These are phyloP conservation scores for Yamadazyma nakazawae DNA, from an alignment of 805 yeast species.

Conservation along the genomic window DNA sequence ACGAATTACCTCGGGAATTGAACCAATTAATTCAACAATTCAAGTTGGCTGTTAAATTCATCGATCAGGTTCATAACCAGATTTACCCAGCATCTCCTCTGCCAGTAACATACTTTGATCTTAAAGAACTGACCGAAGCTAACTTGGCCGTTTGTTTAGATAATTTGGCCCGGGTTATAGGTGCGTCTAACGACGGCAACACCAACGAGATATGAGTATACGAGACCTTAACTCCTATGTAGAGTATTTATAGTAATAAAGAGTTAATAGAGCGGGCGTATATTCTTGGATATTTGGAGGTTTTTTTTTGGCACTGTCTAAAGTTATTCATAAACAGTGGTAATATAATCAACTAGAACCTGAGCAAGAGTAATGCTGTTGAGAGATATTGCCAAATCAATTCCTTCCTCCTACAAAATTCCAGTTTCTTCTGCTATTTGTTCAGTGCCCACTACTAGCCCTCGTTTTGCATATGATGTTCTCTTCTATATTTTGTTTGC, in stretches of 20 bases:
- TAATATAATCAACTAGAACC: too few relatives aligned
- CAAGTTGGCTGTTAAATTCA: conserved; percentile 22
- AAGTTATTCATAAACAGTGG: too few relatives aligned
- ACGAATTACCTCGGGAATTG: conserved; percentile 22
- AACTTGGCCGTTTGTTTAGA: conserved; percentile 11
- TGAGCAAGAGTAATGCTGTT: too few relatives aligned
- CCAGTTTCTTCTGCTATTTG: too few relatives aligned
- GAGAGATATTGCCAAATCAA: too few relatives aligned
- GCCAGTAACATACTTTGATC: conserved; percentile 3
- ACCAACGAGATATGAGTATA: conserved; percentile 1
- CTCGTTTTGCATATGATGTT: not conserved
- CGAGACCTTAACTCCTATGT: conserved; percentile 1
- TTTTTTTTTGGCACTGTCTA: not conserved
- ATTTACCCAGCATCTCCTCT: conserved; percentile 17
- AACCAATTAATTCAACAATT: conserved; percentile 27
- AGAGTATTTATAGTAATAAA: not conserved
- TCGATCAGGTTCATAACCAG: conserved; percentile 29
- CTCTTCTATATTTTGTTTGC: not conserved
- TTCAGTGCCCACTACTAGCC: too few relatives aligned
- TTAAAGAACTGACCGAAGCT: not conserved
- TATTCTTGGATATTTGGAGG: not conserved
- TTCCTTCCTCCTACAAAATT: too few relatives aligned
- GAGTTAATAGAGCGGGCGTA: not conserved
- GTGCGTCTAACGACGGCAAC: conserved; percentile 3
- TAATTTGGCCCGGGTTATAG: conserved; percentile 9